Evolutionary conservation across 1,284 basidiomycete species (phyloP), one percentile per base, ranked within the genome.

Genomic region (Naganishia albida): DNA sequence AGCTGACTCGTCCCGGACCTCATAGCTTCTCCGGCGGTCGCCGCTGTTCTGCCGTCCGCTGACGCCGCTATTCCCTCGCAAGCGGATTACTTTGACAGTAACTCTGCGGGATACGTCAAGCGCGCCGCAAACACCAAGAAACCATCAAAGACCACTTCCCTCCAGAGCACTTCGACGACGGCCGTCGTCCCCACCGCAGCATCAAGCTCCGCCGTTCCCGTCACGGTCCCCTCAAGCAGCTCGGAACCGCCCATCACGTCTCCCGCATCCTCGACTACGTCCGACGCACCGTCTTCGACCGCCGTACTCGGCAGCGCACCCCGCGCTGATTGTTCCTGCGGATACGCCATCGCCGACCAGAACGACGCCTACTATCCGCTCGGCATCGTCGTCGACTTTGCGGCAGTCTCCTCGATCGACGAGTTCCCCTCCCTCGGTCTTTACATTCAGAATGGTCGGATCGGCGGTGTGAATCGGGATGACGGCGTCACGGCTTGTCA

Each of bases 291-390:
- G 6, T 34, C 34, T 34, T 34, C 34, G 34, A 34, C 34, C 34
- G 34, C 34, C 34, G 4, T 34, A 0, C n/a, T 10, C 16, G 28
- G 20, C 34, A 34, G 34, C 34, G 4, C 34, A 6, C 34, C 34
- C 34, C 34, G 34, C 10, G 34, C 34, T 4, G 65, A 69, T 42
- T 69, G 68, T 39, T n/a, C 28, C 40, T 70, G 69, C 51, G 67
- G 67, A 25, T 68, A 70, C 46, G 55, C 66, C 25, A 54, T 70
- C 26, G 42, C 62, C 25, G 40, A 34, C 15, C 48, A 68, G 38
- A 18, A 20, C 25, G 39, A 70, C 49, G 67, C 65, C 42, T 70
- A 67, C 49, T 70, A 55, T 50, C 67, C 67, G 1, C 23, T 43
- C 10, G 38, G 34, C 34, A 56, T 56, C 40, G 23, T 56, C 54